Evolutionary conservation across 2,329 filamentous ascomycete species (phyloP), one percentile per base, ranked within the genome.

Genomic region (Phialophora macrospora): DNA sequence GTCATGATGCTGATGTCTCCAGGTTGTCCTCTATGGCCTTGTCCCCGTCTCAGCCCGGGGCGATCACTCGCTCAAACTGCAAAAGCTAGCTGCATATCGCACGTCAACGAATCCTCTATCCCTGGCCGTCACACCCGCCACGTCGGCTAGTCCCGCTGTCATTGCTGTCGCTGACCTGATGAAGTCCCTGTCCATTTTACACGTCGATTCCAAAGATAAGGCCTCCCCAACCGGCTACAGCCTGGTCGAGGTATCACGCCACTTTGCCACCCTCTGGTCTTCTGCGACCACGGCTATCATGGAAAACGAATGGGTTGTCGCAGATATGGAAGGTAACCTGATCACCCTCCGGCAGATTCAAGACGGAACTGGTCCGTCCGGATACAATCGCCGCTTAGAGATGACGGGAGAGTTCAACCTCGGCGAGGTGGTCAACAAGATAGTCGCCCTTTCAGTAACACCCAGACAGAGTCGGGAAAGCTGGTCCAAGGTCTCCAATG

Each of bases 391-490:
- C 57, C 83, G 87, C 30, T 79, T 98, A 70, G 85, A 91, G 49
- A 83, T 93, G 4, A 91, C 87, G 0, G 89, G 90, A 66, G 93
- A 97, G 77, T 87, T 98, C 68, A 88, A 90, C 52, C 82, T 99
- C 9, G 93, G 95, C 0, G 94, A 99, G 76, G 92, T 95, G 85
- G 92, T 98, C 62, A 99, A 99, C 75, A 86, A 88, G 34, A 96
- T 98, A 62, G 86, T 89, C 24, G 86, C 86, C 30, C 86, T 98
- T 83, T 87, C 30, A 82, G 87, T 2, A 48, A 26, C 48, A 14
- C 60, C 66, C 28, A 32, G 64, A 9, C 49, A 58, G 17, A 22
- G 38, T 28, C 26, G 32, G 3, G 48, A 60, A n/a, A 60, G 46
- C 48, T n/a, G 30, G 28, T 57, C 48, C 22, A 48, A 20, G 12